Percentiles rank a stretch among this genome's conserved stretches.
phyloP scores from a whole-genome alignment of 768 basidiomycete genomes.

The Tylopilus balloui region DNA sequence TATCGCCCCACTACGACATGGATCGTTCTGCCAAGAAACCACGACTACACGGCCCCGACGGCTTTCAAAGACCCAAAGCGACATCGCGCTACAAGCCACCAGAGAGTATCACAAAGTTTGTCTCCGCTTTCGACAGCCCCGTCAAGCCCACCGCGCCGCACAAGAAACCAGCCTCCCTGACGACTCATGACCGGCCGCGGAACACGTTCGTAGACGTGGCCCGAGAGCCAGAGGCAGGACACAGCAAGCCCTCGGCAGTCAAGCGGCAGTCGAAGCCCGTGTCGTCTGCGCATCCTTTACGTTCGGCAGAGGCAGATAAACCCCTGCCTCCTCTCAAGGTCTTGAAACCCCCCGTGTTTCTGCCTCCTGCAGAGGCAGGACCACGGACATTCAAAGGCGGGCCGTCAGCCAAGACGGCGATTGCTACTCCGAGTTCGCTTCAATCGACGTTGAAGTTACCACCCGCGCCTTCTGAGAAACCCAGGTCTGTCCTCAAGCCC shows the following conservation, averaged over 20 bases:
- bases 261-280: constrained; percentile 4
- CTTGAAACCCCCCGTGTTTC: constrained; percentile 16
- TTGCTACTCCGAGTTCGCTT: background rate
- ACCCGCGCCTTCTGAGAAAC: constrained; percentile 13
- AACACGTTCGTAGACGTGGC: constrained; percentile 20
- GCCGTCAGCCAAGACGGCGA: constrained; percentile 2
- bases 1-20: constrained; percentile 1
- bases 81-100: constrained; percentile 23
- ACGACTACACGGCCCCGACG: constrained; percentile 26
- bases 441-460: constrained; percentile 10
- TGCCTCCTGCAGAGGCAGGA: background rate
- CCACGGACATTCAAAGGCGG: background rate
- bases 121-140: constrained; percentile 24
- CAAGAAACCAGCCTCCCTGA: constrained; percentile 1
- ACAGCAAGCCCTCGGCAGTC: constrained; percentile 10
- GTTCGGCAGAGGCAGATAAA: background rate
- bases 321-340: constrained; percentile 8
- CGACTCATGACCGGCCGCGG: constrained; percentile 13
- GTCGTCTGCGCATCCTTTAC: constrained; percentile 8
- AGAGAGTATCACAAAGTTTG: constrained; percentile 25
- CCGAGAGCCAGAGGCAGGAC: constrained; percentile 6
- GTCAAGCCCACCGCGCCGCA: background rate
- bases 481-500: constrained; percentile 26
- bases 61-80: constrained; percentile 24
- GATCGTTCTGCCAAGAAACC: constrained; percentile 14